Percentiles rank a stretch among this genome's conserved stretches.
phyloP scores from a whole-genome alignment of 1,139 yeast species.

The Insectozyma bohioensis region DNA sequence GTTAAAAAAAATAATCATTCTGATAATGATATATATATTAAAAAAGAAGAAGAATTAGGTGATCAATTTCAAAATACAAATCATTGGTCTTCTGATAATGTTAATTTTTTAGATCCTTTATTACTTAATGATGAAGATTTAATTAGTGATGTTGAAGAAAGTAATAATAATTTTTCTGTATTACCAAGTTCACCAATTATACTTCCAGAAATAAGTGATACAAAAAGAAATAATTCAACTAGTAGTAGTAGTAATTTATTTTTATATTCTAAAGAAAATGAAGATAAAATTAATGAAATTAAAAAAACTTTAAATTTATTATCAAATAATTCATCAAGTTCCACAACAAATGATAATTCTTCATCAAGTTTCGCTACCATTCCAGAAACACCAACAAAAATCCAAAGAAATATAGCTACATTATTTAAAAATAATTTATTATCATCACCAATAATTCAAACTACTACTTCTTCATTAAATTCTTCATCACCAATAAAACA shows the following conservation, averaged over 20 bases:
- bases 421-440: too few species aligned
- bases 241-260: constrained; percentile 5
- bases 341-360: too few species aligned
- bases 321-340: constrained; percentile 6
- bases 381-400: too few species aligned
- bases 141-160: neutral
- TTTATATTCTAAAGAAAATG: constrained; percentile 4
- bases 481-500: too few species aligned
- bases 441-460: too few species aligned
- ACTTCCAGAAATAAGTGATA: neutral
- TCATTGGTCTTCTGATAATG: constrained; percentile 11
- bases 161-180: constrained; percentile 1
- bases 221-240: neutral
- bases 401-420: too few species aligned
- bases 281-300: constrained; percentile 6
- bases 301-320: constrained; percentile 9
- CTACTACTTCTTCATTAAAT: too few species aligned
- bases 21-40: too few species aligned
- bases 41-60: too few species aligned
- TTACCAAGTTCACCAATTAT: constrained; percentile 7
- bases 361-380: too few species aligned
- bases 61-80: too few species aligned
- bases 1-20: too few species aligned
- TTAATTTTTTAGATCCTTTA: constrained; percentile 9
- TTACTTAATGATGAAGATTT: constrained; percentile 6